A percentile compares a stretch with the other conserved stretches of the same genome.
These are phyloP conservation scores for Entophlyctis luteolus DNA, from an alignment of 192 early-diverging fungal species.

Conservation along the genomic window DNA sequence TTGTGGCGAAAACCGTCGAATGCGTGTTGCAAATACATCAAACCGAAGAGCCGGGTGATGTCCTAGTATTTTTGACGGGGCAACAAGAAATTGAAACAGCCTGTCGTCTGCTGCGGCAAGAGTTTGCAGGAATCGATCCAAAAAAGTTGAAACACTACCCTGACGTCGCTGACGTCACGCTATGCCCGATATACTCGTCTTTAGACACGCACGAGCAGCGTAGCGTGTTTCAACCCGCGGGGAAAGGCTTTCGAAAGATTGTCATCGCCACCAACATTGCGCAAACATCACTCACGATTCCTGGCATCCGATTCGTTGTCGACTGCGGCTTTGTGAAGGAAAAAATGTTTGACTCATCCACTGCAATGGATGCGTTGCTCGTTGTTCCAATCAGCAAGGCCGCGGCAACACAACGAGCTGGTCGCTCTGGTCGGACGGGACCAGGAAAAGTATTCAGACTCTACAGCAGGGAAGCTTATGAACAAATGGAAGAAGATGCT, in stretches of 20 bases:
- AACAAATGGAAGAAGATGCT: slow-evolving; percentile 43
- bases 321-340: slow-evolving; percentile 63
- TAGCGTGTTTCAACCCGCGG: slow-evolving; percentile 43
- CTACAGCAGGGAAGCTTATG: slow-evolving; percentile 53
- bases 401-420: slow-evolving; percentile 60
- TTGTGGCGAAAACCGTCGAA: slow-evolving; percentile 45
- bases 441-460: slow-evolving; percentile 59
- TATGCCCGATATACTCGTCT: slow-evolving; percentile 68
- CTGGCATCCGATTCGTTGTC: slow-evolving; percentile 60
- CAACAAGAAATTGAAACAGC: slow-evolving; percentile 59
- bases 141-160: slow-evolving; percentile 1
- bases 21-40: slow-evolving; percentile 60
- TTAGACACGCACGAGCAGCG: slow-evolving; percentile 69
- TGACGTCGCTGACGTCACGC: slow-evolving; percentile 39
- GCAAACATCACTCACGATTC: slow-evolving; percentile 59
- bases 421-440: slow-evolving; percentile 53
- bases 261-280: slow-evolving; percentile 62
- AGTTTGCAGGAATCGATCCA: slow-evolving; percentile 26
- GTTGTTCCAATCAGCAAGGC: slow-evolving; percentile 57
- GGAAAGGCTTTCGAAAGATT: slow-evolving; percentile 45
- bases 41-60: slow-evolving; percentile 37
- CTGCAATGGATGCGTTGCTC: slow-evolving; percentile 50
- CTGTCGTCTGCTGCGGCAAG: slow-evolving; percentile 53
- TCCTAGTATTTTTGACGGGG: slow-evolving; percentile 60
- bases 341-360: slow-evolving; percentile 53